Percentiles rank a stretch among this genome's conserved stretches.
Conservation (phyloP, 1,284 basidiomycete species). For the Apiotrichum gracile region DNA sequence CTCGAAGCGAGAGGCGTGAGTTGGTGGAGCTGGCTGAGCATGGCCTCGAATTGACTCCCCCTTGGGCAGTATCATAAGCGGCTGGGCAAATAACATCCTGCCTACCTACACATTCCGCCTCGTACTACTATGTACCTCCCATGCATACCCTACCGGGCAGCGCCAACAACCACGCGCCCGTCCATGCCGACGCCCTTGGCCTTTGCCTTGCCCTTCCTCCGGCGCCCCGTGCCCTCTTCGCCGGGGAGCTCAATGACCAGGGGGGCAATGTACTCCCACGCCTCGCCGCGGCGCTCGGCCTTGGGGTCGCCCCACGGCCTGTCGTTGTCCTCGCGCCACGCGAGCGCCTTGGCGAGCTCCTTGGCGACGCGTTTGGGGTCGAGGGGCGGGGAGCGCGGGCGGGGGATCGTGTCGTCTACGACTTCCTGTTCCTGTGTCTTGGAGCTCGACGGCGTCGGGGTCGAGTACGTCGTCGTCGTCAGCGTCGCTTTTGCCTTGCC, state of each 20-base stretch:
- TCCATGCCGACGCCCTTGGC: slow-evolving; percentile 25
- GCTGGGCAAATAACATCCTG: no score
- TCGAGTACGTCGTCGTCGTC: slow-evolving; percentile 24
- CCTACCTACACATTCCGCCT: no score
- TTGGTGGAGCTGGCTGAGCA: no score
- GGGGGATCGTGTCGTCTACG: slow-evolving; percentile 18
- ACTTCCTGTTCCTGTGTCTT: background rate
- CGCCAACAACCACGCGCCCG: slow-evolving; percentile 36
- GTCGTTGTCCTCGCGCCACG: slow-evolving; percentile 31
- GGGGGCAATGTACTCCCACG: slow-evolving; percentile 10
- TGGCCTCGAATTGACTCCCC: no score
- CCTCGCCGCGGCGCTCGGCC: slow-evolving; percentile 13
- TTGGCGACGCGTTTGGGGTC: slow-evolving; percentile 25
- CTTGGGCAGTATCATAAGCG: no score
- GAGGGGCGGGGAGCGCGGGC: slow-evolving; percentile 31
- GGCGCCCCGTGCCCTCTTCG: slow-evolving; percentile 23
- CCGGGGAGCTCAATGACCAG: slow-evolving; percentile 1
- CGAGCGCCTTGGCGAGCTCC: slow-evolving; percentile 25
- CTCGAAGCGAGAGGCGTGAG: no score
- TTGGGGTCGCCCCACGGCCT: slow-evolving; percentile 40
- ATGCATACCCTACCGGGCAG: slow-evolving; percentile 13
- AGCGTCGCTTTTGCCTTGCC: slow-evolving; percentile 32
- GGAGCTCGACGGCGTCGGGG: slow-evolving; percentile 41
- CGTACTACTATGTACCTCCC: no score
- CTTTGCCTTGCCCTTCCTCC: slow-evolving; percentile 23